A percentile compares a stretch with the other conserved stretches of the same genome.
Conservation (phyloP, 1,139 yeast species). For the Pichia kudriavzevii region DNA sequence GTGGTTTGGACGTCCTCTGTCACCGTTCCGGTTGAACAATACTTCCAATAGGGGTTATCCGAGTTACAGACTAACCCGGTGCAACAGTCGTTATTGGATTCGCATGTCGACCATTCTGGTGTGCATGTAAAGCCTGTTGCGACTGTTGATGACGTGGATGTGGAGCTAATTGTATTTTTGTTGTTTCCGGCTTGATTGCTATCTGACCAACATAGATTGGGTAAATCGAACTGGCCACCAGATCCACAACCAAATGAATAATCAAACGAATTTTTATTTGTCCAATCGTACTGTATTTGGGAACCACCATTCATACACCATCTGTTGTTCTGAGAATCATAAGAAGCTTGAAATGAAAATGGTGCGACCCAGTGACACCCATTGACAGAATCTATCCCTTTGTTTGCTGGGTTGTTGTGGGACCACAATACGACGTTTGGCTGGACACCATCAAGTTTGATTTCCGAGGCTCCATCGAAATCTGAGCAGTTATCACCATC, state of each 20-base stretch:
- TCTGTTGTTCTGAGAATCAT: conserved; percentile 17
- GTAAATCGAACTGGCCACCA: conserved; percentile 23
- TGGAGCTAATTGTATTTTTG: background rate
- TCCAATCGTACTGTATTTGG: conserved; percentile 29
- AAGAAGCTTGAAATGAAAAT: conserved; percentile 19
- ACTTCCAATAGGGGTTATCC: background rate
- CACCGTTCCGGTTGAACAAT: too few species aligned
- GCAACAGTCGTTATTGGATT: background rate
- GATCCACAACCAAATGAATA: conserved; percentile 26
- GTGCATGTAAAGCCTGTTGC: background rate
- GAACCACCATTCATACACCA: conserved; percentile 17
- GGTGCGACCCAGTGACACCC: conserved; percentile 24
- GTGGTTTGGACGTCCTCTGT: too few species aligned
- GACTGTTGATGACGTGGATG: background rate
- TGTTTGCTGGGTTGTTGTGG: conserved; percentile 15
- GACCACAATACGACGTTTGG: conserved; percentile 23
- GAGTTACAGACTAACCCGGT: conserved; percentile 1
- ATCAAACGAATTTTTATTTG: conserved; percentile 15
- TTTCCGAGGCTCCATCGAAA: conserved; percentile 22
- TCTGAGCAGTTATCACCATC: conserved; percentile 18
- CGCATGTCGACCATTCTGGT: background rate
- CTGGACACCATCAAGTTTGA: conserved; percentile 27
- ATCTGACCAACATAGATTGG: conserved; percentile 27
- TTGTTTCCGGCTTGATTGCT: too few species aligned
- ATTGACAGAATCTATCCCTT: conserved; percentile 15